Base-by-base conservation (phyloP, 2,329 filamentous ascomycete genomes). In the Neophaeococcomyces mojaviensis region DNA sequence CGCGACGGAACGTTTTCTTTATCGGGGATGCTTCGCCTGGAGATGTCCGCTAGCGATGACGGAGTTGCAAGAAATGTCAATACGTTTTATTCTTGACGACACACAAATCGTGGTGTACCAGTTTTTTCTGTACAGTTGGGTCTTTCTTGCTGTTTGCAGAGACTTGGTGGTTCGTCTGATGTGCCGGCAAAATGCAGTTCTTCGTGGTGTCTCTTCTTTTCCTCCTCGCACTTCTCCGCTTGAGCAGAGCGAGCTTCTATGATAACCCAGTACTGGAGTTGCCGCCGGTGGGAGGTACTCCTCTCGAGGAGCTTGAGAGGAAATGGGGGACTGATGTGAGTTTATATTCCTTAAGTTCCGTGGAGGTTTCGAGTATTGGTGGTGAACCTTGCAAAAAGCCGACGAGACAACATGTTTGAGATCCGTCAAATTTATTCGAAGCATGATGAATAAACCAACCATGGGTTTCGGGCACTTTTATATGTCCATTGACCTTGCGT, bases 311-410 rank as follows among this genome's bases (percentile, higher is more conserved):
- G 48, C 52, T 72, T 39, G 58, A 70, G 39, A 62, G 61, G 54
- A 72, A 71, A 61, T 72, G 69, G 69, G 66, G 69, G 52, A 63
- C 65, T 49, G 69, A 71, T 60, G 68, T 71, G 62, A 35, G 54
- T 49, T 4, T 18, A 4, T 33, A 20, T 18, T 19, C 12, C 31
- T n/a, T n/a, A n/a, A n/a, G n/a, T n/a, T n/a, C n/a, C n/a, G n/a
- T n/a, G n/a, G n/a, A n/a, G n/a, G n/a, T n/a, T n/a, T n/a, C n/a
- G n/a, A n/a, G n/a, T n/a, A n/a, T n/a, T n/a, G n/a, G n/a, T n/a
- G n/a, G n/a, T n/a, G n/a, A n/a, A n/a, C n/a, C n/a, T n/a, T n/a
- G n/a, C n/a, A n/a, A n/a, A n/a, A n/a, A n/a, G n/a, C n/a, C n/a
- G n/a, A n/a, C n/a, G n/a, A n/a, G n/a, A n/a, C n/a, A n/a, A n/a